Base-by-base conservation (phyloP, 2,329 filamentous ascomycete genomes). In the Onygenales sp. region DNA sequence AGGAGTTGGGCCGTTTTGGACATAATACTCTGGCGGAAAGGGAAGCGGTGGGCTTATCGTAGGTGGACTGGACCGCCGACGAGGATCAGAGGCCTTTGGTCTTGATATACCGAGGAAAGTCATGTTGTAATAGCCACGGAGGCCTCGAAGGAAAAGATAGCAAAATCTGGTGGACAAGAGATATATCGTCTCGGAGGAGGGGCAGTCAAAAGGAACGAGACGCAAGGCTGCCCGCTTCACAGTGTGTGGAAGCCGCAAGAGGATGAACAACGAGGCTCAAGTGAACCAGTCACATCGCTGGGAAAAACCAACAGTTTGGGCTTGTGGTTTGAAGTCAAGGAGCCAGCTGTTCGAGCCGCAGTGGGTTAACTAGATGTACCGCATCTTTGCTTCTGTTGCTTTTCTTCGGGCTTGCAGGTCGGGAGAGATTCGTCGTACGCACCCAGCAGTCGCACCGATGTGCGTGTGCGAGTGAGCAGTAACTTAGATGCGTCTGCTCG, bases 31-130 rank as follows among this genome's bases (percentile, higher is more conserved):
- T 14, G 47, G 35, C 36, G 35, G 47, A 38, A 49, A 49, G 11
- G 47, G 47, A 7, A 49, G 35, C 36, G 47, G 47, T 10, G 47
- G 14, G 21, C 47, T 49, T 35, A 49, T 49, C 11, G 47, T 49
- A 13, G 47, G 47, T 7, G 47, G 41, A 13, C 32, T 49, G 17
- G 47, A 49, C 17, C 47, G 47, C 36, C 47, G 36, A 49, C n/a
- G 10, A 39, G 35, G 21, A 49, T 49, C 9, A 13, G 47, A n/a
- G 10, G 21, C 36, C 17, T 41, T 32, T 3, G 47, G 47, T 3
- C 21, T 39, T 32, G 36, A n/a, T 49, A 41, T 49, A 41, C 35
- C 47, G 17, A 49, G 36, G 36, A 49, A 49, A 10, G 47, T 31
- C 47, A 49, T 49, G 5, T 21, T 49, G 47, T 43, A 5, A 27